Evolutionary conservation across 495 filamentous ascomycete genomes (phyloP).

Genomic region (Hyaloscypha bicolor): DNA sequence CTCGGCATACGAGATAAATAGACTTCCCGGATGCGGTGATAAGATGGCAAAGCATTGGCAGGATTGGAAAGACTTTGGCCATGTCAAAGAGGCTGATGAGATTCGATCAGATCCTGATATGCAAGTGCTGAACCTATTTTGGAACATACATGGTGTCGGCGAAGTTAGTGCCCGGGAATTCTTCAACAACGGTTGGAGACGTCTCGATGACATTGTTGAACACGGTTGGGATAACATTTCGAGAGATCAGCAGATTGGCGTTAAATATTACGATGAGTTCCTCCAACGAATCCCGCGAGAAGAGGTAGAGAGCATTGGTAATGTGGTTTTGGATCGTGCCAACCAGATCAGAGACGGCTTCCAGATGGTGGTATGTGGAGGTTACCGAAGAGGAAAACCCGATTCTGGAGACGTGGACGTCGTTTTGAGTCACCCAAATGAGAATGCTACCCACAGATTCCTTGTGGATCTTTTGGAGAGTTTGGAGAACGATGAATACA

Average conservation of each 20-base stretch:
- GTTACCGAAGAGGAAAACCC: constrained; percentile 81
- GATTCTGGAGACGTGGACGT: constrained; percentile 82
- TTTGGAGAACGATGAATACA: constrained; percentile 67
- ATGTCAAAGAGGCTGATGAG: constrained; percentile 62
- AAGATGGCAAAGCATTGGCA: constrained; percentile 81
- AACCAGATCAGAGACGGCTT: constrained; percentile 54
- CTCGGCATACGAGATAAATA: constrained; percentile 60
- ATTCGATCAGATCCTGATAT: constrained; percentile 66
- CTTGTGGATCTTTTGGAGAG: constrained; percentile 66
- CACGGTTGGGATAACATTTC: constrained; percentile 75
- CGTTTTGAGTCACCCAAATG: constrained; percentile 77
- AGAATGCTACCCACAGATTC: constrained; percentile 63
- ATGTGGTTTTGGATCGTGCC: constrained; percentile 64
- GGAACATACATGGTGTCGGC: constrained; percentile 89
- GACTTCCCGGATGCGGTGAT: constrained; percentile 77
- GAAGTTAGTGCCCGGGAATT: constrained; percentile 81
- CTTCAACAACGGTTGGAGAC: constrained; percentile 72
- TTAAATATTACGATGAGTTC: constrained; percentile 96
- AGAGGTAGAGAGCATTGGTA: constrained; percentile 74
- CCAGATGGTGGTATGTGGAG: constrained; percentile 77
- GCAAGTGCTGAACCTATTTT: constrained; percentile 66
- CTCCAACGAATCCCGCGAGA: constrained; percentile 65
- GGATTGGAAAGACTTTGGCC: constrained; percentile 66
- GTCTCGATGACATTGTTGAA: constrained; percentile 83
- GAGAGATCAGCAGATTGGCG: constrained; percentile 86